Evolutionary conservation across 2,329 filamentous ascomycete species (phyloP).

Genomic region (Aspergillus sp.): DNA sequence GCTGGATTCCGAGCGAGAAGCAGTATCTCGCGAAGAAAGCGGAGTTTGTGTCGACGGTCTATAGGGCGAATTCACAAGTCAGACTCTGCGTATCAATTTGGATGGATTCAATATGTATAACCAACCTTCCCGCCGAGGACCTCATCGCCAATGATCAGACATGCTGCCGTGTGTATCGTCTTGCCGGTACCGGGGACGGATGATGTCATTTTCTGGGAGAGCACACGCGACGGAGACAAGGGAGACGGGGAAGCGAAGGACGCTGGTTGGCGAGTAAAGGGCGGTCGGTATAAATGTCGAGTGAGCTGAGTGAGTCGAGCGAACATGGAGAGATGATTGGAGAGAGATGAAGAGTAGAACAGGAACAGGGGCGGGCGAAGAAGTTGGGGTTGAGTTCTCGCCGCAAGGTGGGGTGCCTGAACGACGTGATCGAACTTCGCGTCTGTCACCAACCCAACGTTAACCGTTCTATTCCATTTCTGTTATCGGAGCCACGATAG

Average conservation of each 20-base stretch:
- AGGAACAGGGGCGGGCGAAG: conserved; percentile 1
- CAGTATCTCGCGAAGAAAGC: conserved; percentile 66
- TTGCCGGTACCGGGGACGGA: conserved; percentile 42
- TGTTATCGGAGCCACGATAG: neutral
- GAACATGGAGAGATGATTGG: conserved; percentile 62
- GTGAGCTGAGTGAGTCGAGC: conserved; percentile 70
- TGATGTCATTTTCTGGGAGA: conserved; percentile 44
- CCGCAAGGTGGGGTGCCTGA: neutral
- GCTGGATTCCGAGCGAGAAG: conserved; percentile 63
- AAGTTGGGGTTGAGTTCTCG: neutral
- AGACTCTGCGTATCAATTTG: neutral
- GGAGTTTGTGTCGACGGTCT: conserved; percentile 68
- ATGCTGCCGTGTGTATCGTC: conserved; percentile 84
- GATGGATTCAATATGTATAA: neutral
- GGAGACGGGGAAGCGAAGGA: conserved; percentile 38
- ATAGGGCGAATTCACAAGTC: neutral
- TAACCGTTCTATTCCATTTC: neutral
- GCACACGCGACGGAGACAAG: conserved; percentile 16
- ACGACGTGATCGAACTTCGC: neutral
- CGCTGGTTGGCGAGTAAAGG: conserved; percentile 57
- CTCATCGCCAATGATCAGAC: conserved; percentile 95
- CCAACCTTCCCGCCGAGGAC: conserved; percentile 88
- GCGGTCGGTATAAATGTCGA: conserved; percentile 66
- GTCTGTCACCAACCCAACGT: neutral
- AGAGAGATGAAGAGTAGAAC: conserved; percentile 1